Base-by-base conservation (phyloP, 306 rosid species). In the Alnus glutinosa region DNA sequence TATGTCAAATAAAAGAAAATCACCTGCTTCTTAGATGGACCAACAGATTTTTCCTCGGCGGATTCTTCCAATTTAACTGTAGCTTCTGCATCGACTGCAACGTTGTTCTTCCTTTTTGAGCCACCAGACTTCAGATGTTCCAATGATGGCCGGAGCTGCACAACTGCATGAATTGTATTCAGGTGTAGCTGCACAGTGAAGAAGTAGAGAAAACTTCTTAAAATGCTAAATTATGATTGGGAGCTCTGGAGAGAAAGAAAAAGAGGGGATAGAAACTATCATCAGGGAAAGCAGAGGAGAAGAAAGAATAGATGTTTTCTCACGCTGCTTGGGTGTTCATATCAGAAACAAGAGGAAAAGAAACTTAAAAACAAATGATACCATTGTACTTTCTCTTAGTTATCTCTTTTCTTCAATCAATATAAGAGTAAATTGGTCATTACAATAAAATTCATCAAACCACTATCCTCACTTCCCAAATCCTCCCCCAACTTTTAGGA, bases 61-160 rank as follows among this genome's bases (percentile, higher is more conserved):
- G 84, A 61, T 48, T 77, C 89, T 80, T 92, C 97, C 73, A 55
- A 32, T 85, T 90, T 92, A 78, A 85, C 81, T 2, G 75, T 36
- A 75, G 77, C 85, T 76, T 90, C 90, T 70, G 82, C 77, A 76
- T 86, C 85, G 19, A 80, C 80, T 52, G 77, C 50, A 82, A 48
- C 48, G 68, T 1, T 64, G 48, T 61, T 78, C 74, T 87, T 90
- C 86, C 77, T 83, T 86, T 90, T 88, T 54, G 88, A 83, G 37
- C 90, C 89, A 81, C 83, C 88, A 70, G 93, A 68, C 50, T 83
- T 78, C 9, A 89, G 84, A 89, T 94, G 91, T 34, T 80, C 88
- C 54, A 86, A 79, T 73, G 97, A 88, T 59, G 98, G 92, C 59
- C 96, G 91, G 75, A 95, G 94, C 91, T 95, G 98, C 66, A 82